Percentiles rank a stretch among this genome's conserved stretches.
phyloP scores from a whole-genome alignment of 1,139 yeast species.

The Suhomyces bolitotheri region DNA sequence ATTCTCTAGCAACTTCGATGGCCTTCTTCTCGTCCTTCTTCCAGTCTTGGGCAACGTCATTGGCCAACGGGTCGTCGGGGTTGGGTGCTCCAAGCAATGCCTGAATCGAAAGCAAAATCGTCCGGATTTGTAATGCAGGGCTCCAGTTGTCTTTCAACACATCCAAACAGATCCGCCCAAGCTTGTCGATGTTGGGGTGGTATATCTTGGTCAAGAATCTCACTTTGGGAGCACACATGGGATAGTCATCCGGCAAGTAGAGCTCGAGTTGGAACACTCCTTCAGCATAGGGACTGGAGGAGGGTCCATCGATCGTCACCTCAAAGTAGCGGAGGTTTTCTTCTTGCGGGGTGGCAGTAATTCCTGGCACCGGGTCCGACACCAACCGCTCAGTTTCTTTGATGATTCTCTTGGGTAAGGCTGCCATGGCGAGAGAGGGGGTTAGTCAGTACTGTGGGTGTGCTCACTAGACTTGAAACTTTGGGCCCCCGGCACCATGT shows the following conservation, averaged over 20 bases:
- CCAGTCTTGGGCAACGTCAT: slow-evolving; percentile 98
- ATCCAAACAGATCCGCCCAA: slow-evolving; percentile 94
- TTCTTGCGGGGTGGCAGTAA: slow-evolving; percentile 88
- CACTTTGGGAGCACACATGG: slow-evolving; percentile 92
- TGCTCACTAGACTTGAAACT: neutral
- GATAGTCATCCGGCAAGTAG: slow-evolving; percentile 86
- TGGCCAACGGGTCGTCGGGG: slow-evolving; percentile 97
- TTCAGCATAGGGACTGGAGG: slow-evolving; percentile 76
- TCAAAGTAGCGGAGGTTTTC: slow-evolving; percentile 91
- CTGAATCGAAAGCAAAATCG: slow-evolving; percentile 89
- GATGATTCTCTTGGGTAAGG: slow-evolving; percentile 84
- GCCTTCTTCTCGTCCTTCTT: slow-evolving; percentile 81
- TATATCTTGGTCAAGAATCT: slow-evolving; percentile 89
- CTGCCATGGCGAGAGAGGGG: slow-evolving; percentile 44
- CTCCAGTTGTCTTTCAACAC: slow-evolving; percentile 93
- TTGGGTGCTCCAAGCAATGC: slow-evolving; percentile 95
- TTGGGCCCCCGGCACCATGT: neutral
- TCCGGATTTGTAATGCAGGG: slow-evolving; percentile 96
- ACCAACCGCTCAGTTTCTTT: slow-evolving; percentile 92
- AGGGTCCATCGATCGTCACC: slow-evolving; percentile 84
- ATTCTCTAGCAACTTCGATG: slow-evolving; percentile 77
- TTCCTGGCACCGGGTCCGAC: slow-evolving; percentile 96
- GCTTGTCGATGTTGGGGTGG: slow-evolving; percentile 93
- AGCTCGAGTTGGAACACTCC: slow-evolving; percentile 78
- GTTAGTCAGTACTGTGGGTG: neutral